A percentile compares a stretch with the other conserved stretches of the same genome.
phyloP scores from a whole-genome alignment of 768 basidiomycete genomes.

The Phlebiopsis flavidoalba region DNA sequence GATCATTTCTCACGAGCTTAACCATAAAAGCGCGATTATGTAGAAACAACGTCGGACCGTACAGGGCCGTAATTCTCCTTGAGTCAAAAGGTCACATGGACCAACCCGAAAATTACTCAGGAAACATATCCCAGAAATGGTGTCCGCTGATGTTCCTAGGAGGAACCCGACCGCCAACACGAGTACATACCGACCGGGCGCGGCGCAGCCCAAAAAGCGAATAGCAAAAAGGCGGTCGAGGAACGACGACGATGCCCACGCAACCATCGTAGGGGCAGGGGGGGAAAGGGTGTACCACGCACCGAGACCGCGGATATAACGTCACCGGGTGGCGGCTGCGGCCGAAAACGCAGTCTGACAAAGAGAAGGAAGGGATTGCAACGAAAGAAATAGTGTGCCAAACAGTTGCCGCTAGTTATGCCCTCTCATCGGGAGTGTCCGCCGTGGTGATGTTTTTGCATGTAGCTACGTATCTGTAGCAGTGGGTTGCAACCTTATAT shows the following conservation, averaged over 20 bases:
- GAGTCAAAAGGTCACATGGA: slow-evolving; percentile 61
- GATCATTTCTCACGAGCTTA: not conserved
- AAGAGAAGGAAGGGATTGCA: slow-evolving; percentile 5
- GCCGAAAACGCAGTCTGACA: not conserved
- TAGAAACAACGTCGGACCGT: slow-evolving; percentile 81
- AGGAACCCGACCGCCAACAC: not conserved
- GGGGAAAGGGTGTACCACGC: too few species aligned
- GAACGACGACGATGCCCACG: not conserved
- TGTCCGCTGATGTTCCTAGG: not conserved
- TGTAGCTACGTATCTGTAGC: not conserved
- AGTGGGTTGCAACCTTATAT: not conserved
- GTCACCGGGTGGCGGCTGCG: not conserved
- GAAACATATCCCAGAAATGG: not conserved
- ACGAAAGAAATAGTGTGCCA: slow-evolving; percentile 20
- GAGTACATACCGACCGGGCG: not conserved
- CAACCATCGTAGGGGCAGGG: too few species aligned
- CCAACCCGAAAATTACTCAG: slow-evolving; percentile 26
- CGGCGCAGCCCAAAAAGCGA: not conserved
- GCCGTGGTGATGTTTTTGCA: not conserved
- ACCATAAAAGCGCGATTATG: not conserved
- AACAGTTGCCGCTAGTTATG: not conserved
- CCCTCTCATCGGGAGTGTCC: not conserved
- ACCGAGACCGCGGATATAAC: not conserved
- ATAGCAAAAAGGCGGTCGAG: not conserved
- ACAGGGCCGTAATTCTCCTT: slow-evolving; percentile 73